phyloP scores from a whole-genome alignment of 768 basidiomycete genomes.

The Phaffia australis region DNA sequence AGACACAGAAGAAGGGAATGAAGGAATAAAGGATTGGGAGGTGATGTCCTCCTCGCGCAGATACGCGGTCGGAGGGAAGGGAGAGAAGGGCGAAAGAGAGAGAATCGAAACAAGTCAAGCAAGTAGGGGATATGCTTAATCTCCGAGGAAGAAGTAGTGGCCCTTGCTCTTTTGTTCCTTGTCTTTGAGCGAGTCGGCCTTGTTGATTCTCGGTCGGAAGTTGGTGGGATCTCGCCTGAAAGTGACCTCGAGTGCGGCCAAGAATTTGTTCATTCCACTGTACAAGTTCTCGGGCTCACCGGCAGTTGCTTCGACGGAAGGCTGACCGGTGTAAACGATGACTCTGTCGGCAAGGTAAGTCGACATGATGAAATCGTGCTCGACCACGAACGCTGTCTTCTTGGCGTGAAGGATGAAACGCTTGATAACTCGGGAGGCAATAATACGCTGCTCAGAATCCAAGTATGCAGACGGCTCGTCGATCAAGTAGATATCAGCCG shows the following conservation, averaged over 20 bases:
- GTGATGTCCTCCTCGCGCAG: no score
- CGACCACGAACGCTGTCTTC: conserved; percentile 96
- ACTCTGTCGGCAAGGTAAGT: conserved; percentile 84
- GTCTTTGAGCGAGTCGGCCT: conserved; percentile 42
- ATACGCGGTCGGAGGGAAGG: no score
- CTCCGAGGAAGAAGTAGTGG: conserved; percentile 17
- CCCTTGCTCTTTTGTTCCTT: conserved; percentile 39
- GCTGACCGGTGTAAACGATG: conserved; percentile 48
- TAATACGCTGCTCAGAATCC: conserved; percentile 98
- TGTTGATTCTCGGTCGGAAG: conserved; percentile 45
- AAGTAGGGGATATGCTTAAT: no score
- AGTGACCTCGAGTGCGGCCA: conserved; percentile 89
- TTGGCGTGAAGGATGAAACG: conserved; percentile 92
- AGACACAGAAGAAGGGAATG: no score
- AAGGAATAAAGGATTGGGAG: no score
- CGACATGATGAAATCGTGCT: conserved; percentile 75
- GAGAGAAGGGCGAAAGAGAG: no score
- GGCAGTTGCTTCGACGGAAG: conserved; percentile 78
- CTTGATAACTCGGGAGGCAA: conserved; percentile 95
- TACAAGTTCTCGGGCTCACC: conserved; percentile 90
- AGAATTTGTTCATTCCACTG: conserved; percentile 96
- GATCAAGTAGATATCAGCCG: conserved; percentile 71
- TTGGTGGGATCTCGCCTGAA: conserved; percentile 97
- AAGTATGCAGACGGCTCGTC: conserved; percentile 90
- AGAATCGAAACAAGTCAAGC: no score